Percentiles rank a stretch among this genome's conserved stretches.
These are phyloP conservation scores for Helotiales sp. DNA, from an alignment of 2,329 filamentous ascomycete genomes.

Conservation along the genomic window DNA sequence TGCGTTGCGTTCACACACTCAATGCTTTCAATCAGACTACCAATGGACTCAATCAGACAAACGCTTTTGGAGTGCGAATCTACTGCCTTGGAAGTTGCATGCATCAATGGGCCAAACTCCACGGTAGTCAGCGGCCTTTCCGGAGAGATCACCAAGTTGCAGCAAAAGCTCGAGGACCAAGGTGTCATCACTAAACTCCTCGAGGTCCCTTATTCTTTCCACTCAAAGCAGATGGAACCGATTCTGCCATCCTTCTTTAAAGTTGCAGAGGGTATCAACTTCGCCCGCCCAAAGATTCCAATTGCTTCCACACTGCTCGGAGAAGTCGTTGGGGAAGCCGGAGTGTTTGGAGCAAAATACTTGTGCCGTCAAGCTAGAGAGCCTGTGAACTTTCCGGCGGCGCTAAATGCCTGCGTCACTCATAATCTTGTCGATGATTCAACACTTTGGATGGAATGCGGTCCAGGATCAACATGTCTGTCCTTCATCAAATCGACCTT, in stretches of 20 bases:
- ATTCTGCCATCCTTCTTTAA: slow-evolving; percentile 64
- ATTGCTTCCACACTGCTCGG: slow-evolving; percentile 72
- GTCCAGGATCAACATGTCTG: slow-evolving; percentile 72
- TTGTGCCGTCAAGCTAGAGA: slow-evolving; percentile 69
- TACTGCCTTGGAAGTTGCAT: slow-evolving; percentile 49
- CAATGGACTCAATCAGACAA: neutral
- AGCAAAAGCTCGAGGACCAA: slow-evolving; percentile 45
- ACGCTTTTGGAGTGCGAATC: neutral
- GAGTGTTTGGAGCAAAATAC: slow-evolving; percentile 64
- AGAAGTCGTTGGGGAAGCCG: slow-evolving; percentile 60
- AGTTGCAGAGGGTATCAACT: slow-evolving; percentile 56
- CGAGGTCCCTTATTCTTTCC: slow-evolving; percentile 70
- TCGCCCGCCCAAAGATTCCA: slow-evolving; percentile 59
- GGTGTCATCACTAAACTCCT: slow-evolving; percentile 66
- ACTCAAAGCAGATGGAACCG: slow-evolving; percentile 67
- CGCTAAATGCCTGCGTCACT: slow-evolving; percentile 57
- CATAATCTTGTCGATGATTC: slow-evolving; percentile 4
- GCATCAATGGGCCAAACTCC: slow-evolving; percentile 76
- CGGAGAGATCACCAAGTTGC: slow-evolving; percentile 58
- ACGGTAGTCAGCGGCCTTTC: slow-evolving; percentile 70
- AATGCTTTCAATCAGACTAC: slow-evolving; percentile 1
- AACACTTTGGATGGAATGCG: slow-evolving; percentile 74
- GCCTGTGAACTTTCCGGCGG: slow-evolving; percentile 70
- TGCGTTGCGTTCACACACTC: slow-evolving; percentile 12
- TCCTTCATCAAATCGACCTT: slow-evolving; percentile 66